phyloP scores from a whole-genome alignment of 257 asterid genomes.

The Craterostigma plantagineum region DNA sequence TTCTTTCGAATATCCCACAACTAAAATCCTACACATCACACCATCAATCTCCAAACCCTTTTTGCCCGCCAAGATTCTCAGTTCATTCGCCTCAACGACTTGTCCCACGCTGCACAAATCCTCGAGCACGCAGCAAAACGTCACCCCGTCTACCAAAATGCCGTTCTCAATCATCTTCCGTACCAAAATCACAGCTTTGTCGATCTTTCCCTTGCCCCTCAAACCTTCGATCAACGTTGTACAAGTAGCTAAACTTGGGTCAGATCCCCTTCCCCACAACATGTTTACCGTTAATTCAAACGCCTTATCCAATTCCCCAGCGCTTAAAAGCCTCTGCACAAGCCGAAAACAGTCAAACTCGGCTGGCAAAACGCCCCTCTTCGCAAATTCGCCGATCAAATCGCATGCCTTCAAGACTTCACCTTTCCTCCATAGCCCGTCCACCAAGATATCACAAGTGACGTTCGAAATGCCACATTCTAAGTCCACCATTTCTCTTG shows the following conservation, averaged over 20 bases:
- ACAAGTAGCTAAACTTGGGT: slow-evolving; percentile 59
- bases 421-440: slow-evolving; percentile 53
- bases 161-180: slow-evolving; percentile 43
- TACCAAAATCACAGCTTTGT: slow-evolving; percentile 24
- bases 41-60: slow-evolving; percentile 67
- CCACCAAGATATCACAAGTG: slow-evolving; percentile 67
- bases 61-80: slow-evolving; percentile 46
- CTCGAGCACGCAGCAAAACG: slow-evolving; percentile 51
- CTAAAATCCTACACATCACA: slow-evolving; percentile 57
- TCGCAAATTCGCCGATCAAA: slow-evolving; percentile 39
- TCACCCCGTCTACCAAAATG: slow-evolving; percentile 55
- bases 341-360: slow-evolving; percentile 35
- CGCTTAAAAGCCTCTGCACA: slow-evolving; percentile 45
- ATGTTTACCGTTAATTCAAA: slow-evolving; percentile 32
- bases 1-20: slow-evolving; percentile 44
- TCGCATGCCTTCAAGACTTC: slow-evolving; percentile 33
- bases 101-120: slow-evolving; percentile 51
- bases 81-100: slow-evolving; percentile 52
- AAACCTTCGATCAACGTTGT: slow-evolving; percentile 59
- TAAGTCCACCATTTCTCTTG: slow-evolving; percentile 64
- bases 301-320: slow-evolving; percentile 25
- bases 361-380: slow-evolving; percentile 37
- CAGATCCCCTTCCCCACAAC: slow-evolving; percentile 37
- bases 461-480: slow-evolving; percentile 51
- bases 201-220: slow-evolving; percentile 18